Base-by-base conservation (phyloP, 179 eudicot species). In the Carnegiea gigantea region DNA sequence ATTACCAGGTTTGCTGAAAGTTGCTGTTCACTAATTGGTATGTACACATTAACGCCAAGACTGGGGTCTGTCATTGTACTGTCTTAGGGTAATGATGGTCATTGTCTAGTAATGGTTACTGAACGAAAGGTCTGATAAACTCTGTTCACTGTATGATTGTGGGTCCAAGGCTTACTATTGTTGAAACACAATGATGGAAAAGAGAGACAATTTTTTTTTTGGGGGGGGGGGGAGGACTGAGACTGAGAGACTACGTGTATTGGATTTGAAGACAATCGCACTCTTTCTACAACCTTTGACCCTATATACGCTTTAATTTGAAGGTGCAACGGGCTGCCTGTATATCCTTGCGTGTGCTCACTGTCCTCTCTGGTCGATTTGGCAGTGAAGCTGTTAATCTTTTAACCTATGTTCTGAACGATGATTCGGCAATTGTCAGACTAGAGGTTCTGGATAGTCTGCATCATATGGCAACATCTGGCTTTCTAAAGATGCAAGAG, bases 261-360 rank as follows among this genome's bases (percentile, higher is more conserved):
- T 83, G 72, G 51, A 26, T 67, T 77, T 65, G 23, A 62, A 78
- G 60, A 46, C 78, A 76, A 60, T 81, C 21, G 48, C 44, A 64
- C 46, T 77, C 57, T 48, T 21, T 70, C 21, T 76, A 26, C 67
- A 62, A 70, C 10, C 28, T 78, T 82, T 78, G 71, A 80, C 80
- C 64, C 77, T 79, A 11, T 79, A 26, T 74, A 78, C 83, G 77
- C 75, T 85, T 70, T 81, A 74, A 62, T 79, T 46, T 91, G 88
- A 88, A 95, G 99, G 98, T 94, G 60, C 98, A 94, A 83, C 84
- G 84, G 81, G 89, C 96, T 85, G 95, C 98, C 30, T 92, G 97
- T 86, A 83, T 80, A 83, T 88, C 97, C 81, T 79, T 94, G 89
- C 87, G 89, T 80, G 80, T 53, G 78, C 91, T 89, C 76, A 71